These are phyloP conservation scores for Cyamopsis tetragonoloba DNA, from an alignment of 306 rosid species.

Conservation along the genomic window DNA sequence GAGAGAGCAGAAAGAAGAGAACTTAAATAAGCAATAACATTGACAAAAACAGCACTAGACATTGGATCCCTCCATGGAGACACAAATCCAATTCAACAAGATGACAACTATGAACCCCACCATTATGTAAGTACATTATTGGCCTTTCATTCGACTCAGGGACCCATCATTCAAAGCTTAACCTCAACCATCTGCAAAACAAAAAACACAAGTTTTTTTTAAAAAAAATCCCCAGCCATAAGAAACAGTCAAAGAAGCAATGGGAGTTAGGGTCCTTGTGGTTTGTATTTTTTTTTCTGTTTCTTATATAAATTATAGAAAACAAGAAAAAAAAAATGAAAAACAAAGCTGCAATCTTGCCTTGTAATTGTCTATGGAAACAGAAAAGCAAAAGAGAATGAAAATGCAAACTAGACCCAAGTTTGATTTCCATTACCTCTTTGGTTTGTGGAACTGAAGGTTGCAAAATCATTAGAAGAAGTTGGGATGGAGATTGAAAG, in stretches of 20 bases:
- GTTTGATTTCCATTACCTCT: conserved; percentile 41
- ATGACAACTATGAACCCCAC: conserved; percentile 29
- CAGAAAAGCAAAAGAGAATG: too few species aligned
- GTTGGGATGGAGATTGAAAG: conserved; percentile 88
- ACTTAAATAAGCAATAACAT: not conserved
- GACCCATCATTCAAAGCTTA: conserved; percentile 33
- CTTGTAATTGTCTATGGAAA: too few species aligned
- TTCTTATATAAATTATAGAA: too few species aligned
- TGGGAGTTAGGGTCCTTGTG: too few species aligned
- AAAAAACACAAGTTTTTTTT: not conserved
- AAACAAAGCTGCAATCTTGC: too few species aligned
- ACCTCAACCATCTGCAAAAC: conserved; percentile 62
- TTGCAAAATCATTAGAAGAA: conserved; percentile 60
- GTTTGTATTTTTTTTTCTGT: too few species aligned
- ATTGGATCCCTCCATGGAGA: conserved; percentile 56
- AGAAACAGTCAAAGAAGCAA: not conserved
- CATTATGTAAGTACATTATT: conserved; percentile 41
- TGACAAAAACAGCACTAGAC: conserved; percentile 4
- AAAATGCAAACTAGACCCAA: too few species aligned
- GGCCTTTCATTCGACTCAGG: conserved; percentile 41
- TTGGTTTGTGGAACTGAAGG: conserved; percentile 53
- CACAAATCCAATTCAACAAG: conserved; percentile 33
- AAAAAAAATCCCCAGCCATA: not conserved
- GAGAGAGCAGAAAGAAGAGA: conserved; percentile 24
- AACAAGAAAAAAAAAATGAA: too few species aligned